Evolutionary conservation across 768 basidiomycete genomes (phyloP).

Genomic region (Podaxis mareebaensis): DNA sequence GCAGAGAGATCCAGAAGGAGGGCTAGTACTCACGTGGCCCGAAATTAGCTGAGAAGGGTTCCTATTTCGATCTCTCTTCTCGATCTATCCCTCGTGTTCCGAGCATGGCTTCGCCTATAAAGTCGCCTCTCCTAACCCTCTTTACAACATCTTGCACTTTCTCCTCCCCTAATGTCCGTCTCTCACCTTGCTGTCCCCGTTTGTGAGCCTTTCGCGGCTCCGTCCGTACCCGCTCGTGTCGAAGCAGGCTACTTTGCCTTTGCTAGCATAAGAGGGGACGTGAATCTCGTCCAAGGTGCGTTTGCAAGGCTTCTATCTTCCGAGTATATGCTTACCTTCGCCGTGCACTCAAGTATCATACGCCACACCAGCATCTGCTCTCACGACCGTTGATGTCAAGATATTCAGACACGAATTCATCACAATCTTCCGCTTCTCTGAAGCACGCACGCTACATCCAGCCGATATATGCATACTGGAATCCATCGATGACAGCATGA

Average conservation of each 20-base stretch:
- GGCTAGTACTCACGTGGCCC: slow-evolving; percentile 7
- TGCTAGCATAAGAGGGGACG: slow-evolving; percentile 56
- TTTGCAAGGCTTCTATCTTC: slow-evolving; percentile 15
- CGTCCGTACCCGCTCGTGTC: slow-evolving; percentile 32
- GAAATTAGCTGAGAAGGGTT: neutral
- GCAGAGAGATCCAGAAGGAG: slow-evolving; percentile 9
- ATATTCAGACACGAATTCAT: slow-evolving; percentile 63
- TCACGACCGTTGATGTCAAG: slow-evolving; percentile 50
- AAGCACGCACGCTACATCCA: slow-evolving; percentile 47
- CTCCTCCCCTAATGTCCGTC: slow-evolving; percentile 14
- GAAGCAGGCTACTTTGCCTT: slow-evolving; percentile 50
- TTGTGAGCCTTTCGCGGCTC: neutral
- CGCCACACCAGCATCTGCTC: slow-evolving; percentile 41
- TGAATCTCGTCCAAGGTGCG: slow-evolving; percentile 69
- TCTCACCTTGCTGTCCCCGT: slow-evolving; percentile 8
- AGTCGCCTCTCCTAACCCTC: slow-evolving; percentile 42
- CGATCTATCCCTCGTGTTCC: slow-evolving; percentile 36
- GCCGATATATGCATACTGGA: slow-evolving; percentile 53
- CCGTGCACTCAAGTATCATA: slow-evolving; percentile 32
- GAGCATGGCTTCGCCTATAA: slow-evolving; percentile 40
- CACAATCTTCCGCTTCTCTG: slow-evolving; percentile 59
- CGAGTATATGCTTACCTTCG: slow-evolving; percentile 6
- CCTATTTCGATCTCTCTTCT: slow-evolving; percentile 11
- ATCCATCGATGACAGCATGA: slow-evolving; percentile 44
- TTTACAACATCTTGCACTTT: neutral